Evolutionary conservation across 441 rosid genomes (phyloP).

Genomic region (Metrosideros polymorpha): DNA sequence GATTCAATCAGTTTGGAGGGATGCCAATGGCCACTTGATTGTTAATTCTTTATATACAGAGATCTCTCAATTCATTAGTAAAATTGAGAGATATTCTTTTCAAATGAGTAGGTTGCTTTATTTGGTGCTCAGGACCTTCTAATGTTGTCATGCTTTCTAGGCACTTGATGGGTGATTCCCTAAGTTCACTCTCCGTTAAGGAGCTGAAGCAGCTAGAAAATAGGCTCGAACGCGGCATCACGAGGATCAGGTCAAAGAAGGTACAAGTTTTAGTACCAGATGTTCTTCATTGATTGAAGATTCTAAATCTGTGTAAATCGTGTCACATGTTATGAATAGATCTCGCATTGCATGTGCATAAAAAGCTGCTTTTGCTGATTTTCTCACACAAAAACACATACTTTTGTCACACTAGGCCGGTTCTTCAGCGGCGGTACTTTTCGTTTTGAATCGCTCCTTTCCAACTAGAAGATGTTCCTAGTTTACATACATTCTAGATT

Average conservation of each 20-base stretch:
- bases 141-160: conserved; percentile 16
- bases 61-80: neutral
- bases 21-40: neutral
- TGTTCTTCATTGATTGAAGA: neutral
- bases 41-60: neutral
- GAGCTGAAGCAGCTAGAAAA: conserved; percentile 95
- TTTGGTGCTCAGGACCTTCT: neutral
- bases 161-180: conserved; percentile 89
- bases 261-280: conserved; percentile 17
- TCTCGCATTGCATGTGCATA: neutral
- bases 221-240: conserved; percentile 88
- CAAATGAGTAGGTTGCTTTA: neutral
- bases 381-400: neutral
- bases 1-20: neutral
- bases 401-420: neutral
- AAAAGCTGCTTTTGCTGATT: neutral
- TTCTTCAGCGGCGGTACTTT: neutral
- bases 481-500: neutral
- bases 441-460: neutral
- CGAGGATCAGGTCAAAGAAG: conserved; percentile 94
- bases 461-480: neutral
- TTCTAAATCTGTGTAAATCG: neutral
- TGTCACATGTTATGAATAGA: neutral
- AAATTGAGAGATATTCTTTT: neutral
- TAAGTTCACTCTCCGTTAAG: conserved; percentile 72